A percentile compares a stretch with the other conserved stretches of the same genome.
Conservation (phyloP, 2,329 filamentous ascomycete genomes). For the Colletotrichum sp. region DNA sequence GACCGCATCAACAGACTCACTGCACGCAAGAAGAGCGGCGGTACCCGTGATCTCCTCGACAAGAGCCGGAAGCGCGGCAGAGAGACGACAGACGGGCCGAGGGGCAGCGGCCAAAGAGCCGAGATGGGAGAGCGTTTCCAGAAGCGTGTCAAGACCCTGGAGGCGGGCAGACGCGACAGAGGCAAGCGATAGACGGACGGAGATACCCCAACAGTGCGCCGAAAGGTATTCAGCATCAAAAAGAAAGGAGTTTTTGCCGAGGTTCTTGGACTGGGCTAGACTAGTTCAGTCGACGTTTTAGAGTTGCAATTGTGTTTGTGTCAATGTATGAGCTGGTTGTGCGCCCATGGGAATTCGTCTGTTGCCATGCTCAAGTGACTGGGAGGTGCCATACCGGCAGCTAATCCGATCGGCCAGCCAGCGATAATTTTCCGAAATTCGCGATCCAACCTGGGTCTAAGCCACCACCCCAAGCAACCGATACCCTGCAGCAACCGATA, state of each 20-base stretch:
- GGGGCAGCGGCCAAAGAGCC: constrained; percentile 62
- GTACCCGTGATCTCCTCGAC: constrained; percentile 70
- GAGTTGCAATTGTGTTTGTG: background rate
- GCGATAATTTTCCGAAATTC: background rate
- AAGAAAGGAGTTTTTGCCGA: background rate
- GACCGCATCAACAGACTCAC: constrained; percentile 88
- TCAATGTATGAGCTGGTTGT: background rate
- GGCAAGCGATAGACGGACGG: constrained; percentile 41
- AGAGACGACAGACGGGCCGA: constrained; percentile 72
- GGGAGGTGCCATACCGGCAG: background rate
- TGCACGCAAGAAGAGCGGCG: constrained; percentile 64
- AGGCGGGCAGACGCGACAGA: constrained; percentile 49
- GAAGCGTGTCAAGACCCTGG: constrained; percentile 67
- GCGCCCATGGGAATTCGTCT: background rate
- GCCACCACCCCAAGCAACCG: too few species aligned
- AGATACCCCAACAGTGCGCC: background rate
- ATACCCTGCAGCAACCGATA: too few species aligned
- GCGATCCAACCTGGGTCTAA: background rate
- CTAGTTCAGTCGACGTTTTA: background rate
- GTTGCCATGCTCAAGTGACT: background rate
- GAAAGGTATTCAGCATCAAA: background rate
- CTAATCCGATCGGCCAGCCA: background rate
- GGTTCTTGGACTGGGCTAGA: background rate
- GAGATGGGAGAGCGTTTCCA: constrained; percentile 78
- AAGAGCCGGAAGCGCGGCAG: constrained; percentile 83